phyloP scores from a whole-genome alignment of 1,284 basidiomycete species.

The Cryptococcus sp. region DNA sequence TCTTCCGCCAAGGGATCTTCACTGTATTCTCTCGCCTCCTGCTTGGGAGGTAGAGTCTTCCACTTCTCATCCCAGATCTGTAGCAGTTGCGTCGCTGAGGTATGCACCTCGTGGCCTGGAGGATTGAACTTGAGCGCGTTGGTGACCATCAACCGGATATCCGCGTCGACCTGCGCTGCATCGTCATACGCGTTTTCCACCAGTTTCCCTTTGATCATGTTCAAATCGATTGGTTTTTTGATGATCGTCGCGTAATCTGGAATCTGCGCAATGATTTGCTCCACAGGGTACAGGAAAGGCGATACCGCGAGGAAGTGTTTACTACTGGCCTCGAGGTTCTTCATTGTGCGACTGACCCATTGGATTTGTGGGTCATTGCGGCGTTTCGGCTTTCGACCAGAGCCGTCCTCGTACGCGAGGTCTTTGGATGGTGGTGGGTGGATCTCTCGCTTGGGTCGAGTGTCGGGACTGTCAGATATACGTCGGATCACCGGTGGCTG shows the following conservation, averaged over 20 bases:
- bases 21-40: constrained; percentile 52
- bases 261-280: constrained; percentile 65
- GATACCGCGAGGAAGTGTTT: constrained; percentile 71
- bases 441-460: constrained; percentile 91
- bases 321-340: constrained; percentile 73
- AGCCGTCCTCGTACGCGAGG: constrained; percentile 71
- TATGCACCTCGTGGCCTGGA: constrained; percentile 78
- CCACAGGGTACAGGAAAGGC: constrained; percentile 92
- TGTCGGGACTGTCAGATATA: constrained; percentile 56
- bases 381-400: constrained; percentile 58
- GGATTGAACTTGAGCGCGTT: constrained; percentile 96
- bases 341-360: constrained; percentile 70
- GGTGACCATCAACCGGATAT: constrained; percentile 89
- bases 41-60: constrained; percentile 68
- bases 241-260: constrained; percentile 84
- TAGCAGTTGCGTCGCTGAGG: constrained; percentile 77
- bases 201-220: constrained; percentile 83
- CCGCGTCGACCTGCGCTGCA: constrained; percentile 77
- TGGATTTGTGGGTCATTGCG: constrained; percentile 79
- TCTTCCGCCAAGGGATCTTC: constrained; percentile 60
- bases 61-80: constrained; percentile 89
- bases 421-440: constrained; percentile 94
- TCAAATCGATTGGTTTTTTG: constrained; percentile 92
- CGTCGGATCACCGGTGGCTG: constrained; percentile 50
- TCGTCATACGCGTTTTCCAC: constrained; percentile 72